These are phyloP conservation scores for Orobanche coerulescens DNA, from an alignment of 257 asterid species.

Conservation along the genomic window DNA sequence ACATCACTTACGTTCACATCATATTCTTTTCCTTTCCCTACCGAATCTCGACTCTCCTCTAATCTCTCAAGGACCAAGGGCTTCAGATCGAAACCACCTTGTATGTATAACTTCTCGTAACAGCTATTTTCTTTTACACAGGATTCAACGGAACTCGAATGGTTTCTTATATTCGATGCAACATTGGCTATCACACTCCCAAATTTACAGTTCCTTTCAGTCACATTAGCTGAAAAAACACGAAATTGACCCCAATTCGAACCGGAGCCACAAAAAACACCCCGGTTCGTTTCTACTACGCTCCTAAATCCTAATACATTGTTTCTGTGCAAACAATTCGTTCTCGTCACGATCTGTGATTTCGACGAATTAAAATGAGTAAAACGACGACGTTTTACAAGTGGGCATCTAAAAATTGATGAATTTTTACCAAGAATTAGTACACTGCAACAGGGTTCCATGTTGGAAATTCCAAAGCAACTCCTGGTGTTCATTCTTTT, in stretches of 20 bases:
- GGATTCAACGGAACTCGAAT: constrained; percentile 54
- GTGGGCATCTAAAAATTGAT: constrained; percentile 41
- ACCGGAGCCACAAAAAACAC: constrained; percentile 43
- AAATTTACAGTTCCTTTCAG: constrained; percentile 25
- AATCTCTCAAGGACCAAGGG: constrained; percentile 44
- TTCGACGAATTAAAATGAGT: constrained; percentile 32
- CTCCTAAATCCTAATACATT: constrained; percentile 31
- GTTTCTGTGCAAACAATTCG: constrained; percentile 17
- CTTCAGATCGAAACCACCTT: constrained; percentile 49
- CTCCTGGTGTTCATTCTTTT: constrained; percentile 41
- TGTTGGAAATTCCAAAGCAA: constrained; percentile 47
- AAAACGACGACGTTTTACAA: constrained; percentile 28
- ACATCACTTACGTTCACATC: constrained; percentile 16
- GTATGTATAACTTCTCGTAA: constrained; percentile 55
- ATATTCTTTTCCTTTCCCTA: constrained; percentile 16
- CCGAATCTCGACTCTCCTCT: constrained; percentile 30
- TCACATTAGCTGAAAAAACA: constrained; percentile 29
- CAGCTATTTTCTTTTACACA: constrained; percentile 38
- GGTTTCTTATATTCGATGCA: constrained; percentile 53
- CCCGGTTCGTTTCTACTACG: constrained; percentile 33
- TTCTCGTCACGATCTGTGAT: constrained; percentile 28
- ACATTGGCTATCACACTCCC: constrained; percentile 37
- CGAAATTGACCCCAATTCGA: constrained; percentile 44
- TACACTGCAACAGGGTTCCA: constrained; percentile 49
- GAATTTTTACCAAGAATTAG: constrained; percentile 40